A percentile compares a stretch with the other conserved stretches of the same genome.
Conservation (phyloP, 2,329 filamentous ascomycete genomes). For the Exophiala lecanii-corni region DNA sequence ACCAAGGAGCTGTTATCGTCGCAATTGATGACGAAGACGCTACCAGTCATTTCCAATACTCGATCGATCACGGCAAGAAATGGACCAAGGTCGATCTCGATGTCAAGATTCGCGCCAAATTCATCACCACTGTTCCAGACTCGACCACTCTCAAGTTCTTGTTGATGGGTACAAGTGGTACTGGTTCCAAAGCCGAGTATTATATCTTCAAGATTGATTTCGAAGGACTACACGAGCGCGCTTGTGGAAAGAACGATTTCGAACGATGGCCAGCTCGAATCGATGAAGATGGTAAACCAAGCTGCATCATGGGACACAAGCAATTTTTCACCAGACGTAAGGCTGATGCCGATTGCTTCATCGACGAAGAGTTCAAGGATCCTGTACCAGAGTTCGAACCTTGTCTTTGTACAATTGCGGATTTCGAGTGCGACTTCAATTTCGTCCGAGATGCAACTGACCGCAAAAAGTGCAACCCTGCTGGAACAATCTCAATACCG, state of each 20-base stretch:
- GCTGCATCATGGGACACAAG: conserved; percentile 93
- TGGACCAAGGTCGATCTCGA: conserved; percentile 71
- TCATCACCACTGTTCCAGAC: conserved; percentile 84
- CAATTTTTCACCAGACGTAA: conserved; percentile 83
- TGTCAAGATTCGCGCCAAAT: conserved; percentile 63
- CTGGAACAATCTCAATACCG: conserved; percentile 60
- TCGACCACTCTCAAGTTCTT: conserved; percentile 91
- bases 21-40: conserved; percentile 66
- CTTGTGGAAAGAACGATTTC: conserved; percentile 72
- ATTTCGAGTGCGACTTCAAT: conserved; percentile 97
- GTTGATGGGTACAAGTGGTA: conserved; percentile 59
- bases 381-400: conserved; percentile 63
- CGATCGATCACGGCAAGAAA: conserved; percentile 79
- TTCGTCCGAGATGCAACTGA: conserved; percentile 63
- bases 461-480: conserved; percentile 63
- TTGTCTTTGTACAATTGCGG: conserved; percentile 75
- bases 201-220: conserved; percentile 79
- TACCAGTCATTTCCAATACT: conserved; percentile 68
- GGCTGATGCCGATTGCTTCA: conserved; percentile 81
- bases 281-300: conserved; percentile 72
- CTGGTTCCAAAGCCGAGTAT: conserved; percentile 50
- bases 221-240: conserved; percentile 69
- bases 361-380: conserved; percentile 80
- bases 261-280: conserved; percentile 84
- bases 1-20: conserved; percentile 82